phyloP scores from a whole-genome alignment of 306 rosid species.

The Crotalaria pallida region DNA sequence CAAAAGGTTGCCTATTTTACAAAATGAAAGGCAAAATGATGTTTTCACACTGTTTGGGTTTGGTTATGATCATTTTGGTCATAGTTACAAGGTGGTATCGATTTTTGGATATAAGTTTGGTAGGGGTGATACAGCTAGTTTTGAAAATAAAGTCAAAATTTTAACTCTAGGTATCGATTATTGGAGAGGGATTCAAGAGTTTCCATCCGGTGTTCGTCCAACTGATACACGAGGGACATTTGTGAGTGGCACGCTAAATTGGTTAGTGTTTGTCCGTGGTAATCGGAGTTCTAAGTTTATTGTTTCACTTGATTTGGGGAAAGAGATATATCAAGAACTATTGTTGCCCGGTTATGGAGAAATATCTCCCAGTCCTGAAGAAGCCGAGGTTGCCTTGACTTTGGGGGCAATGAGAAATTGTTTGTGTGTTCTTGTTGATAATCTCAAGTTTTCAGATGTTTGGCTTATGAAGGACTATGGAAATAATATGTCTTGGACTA shows the following conservation, averaged over 20 bases:
- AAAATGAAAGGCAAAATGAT: too few species aligned
- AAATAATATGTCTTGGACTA: conserved; percentile 34
- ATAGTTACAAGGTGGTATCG: conserved; percentile 26
- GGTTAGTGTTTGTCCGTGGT: conserved; percentile 6
- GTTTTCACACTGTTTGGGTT: too few species aligned
- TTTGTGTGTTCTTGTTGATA: neutral
- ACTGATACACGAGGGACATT: neutral
- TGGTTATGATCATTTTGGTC: conserved; percentile 24
- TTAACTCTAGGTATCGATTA: conserved; percentile 6
- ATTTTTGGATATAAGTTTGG: neutral
- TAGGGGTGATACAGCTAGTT: too few species aligned
- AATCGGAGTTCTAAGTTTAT: neutral
- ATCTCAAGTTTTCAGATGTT: neutral
- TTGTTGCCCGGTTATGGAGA: conserved; percentile 22
- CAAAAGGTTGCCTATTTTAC: neutral
- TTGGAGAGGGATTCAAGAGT: conserved; percentile 26
- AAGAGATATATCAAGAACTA: conserved; percentile 22
- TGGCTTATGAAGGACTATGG: conserved; percentile 41
- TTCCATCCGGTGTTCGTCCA: neutral
- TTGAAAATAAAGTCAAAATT: conserved; percentile 9
- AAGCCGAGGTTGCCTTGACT: neutral
- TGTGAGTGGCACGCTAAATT: conserved; percentile 32
- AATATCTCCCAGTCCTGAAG: too few species aligned
- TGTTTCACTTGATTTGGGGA: conserved; percentile 33
- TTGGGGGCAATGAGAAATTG: conserved; percentile 19